Base-by-base conservation (phyloP, 306 rosid genomes). In the Ziziphus jujuba region DNA sequence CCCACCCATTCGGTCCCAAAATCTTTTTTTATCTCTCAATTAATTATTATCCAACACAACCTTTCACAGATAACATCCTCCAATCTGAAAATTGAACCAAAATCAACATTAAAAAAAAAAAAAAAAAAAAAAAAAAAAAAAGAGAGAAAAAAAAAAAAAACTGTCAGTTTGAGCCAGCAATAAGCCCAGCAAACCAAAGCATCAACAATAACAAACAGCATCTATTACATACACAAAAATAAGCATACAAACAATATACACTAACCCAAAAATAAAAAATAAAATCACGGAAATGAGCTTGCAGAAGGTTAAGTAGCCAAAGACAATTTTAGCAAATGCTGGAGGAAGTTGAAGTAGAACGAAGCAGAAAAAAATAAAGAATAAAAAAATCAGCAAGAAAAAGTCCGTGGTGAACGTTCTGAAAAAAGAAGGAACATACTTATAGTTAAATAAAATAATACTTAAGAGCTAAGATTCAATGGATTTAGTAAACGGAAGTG, bases 381-480 rank as follows among this genome's bases (percentile, higher is more conserved):
- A n/a, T n/a, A n/a, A n/a, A n/a, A n/a, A n/a, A n/a, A n/a, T n/a
- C n/a, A 34, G 31, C 36, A 66, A 61, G 33, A 53, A 65, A 63
- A 71, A 43, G 25, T 25, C n/a, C n/a, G 67, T 23, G 58, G 71
- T 17, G 44, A 61, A 61, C 64, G 72, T 73, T 65, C 15, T 31
- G 50, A 44, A 59, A 58, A 45, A 63, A 72, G 71, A 14, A 43
- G 53, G 57, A 69, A 61, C 61, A 15, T 35, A 40, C 0, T 56
- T 47, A 23, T 33, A 68, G 72, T 17, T 35, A 40, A 36, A 50
- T 47, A 72, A 47, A 53, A 16, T 23, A 43, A 76, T 63, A 59
- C 91, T 76, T 84, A 57, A 52, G 54, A 55, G 85, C 78, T 80
- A 88, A 86, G 95, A 79, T 80, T 85, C 71, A 72, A 44, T 54